These are phyloP conservation scores for Cladosporium oxysporum DNA, from an alignment of 2,329 filamentous ascomycete species.

Conservation along the genomic window DNA sequence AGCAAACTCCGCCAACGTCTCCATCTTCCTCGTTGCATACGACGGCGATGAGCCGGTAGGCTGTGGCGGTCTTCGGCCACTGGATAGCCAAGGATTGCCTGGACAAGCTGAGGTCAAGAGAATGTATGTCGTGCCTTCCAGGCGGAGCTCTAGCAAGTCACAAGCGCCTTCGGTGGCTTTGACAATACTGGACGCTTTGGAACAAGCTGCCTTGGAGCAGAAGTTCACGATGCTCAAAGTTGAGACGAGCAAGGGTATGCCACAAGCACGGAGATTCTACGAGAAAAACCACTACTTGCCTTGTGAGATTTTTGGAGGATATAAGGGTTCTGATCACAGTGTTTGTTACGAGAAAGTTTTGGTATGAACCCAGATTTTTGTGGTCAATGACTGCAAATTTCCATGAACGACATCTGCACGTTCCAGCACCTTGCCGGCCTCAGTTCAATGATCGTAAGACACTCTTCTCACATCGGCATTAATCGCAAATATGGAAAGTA, in stretches of 20 bases:
- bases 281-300: conserved; percentile 4
- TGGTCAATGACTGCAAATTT: too few relatives aligned
- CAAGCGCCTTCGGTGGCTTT: background rate
- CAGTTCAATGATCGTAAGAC: too few relatives aligned
- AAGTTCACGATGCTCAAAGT: background rate
- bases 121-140: conserved; percentile 17
- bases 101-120: conserved; percentile 12
- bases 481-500: background rate
- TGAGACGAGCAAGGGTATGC: conserved; percentile 13
- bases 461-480: too few relatives aligned
- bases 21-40: background rate
- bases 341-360: background rate
- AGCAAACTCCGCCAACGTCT: background rate
- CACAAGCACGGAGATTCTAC: background rate
- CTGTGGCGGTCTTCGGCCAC: conserved; percentile 11
- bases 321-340: conserved; percentile 1
- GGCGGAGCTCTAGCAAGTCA: background rate
- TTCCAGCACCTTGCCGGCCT: too few relatives aligned
- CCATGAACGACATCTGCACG: too few relatives aligned
- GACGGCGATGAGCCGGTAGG: background rate
- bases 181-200: background rate
- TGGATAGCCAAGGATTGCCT: conserved; percentile 6
- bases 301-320: conserved; percentile 3
- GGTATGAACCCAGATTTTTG: background rate
- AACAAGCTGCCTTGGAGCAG: background rate